Conservation (phyloP, 495 filamentous ascomycete genomes). For the Tetracladium marchalianum region DNA sequence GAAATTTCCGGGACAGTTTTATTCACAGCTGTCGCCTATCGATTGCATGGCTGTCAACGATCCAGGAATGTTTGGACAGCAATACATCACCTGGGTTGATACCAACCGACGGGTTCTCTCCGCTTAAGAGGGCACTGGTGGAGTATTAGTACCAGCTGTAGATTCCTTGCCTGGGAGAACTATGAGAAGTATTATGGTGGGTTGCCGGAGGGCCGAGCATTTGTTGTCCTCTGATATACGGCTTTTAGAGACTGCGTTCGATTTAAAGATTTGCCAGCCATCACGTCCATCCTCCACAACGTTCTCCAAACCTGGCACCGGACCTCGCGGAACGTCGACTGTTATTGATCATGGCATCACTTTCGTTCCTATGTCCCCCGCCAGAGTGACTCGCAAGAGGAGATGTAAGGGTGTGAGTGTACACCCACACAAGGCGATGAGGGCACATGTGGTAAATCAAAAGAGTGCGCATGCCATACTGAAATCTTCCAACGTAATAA, state of each 20-base stretch:
- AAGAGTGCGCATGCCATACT: neutral
- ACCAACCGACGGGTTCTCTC: slow-evolving; percentile 28
- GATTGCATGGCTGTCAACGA: slow-evolving; percentile 35
- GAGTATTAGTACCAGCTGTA: slow-evolving; percentile 34
- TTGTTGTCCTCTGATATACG: slow-evolving; percentile 35
- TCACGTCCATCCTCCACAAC: neutral
- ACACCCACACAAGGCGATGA: too few relatives aligned
- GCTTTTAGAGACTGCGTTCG: slow-evolving; percentile 33
- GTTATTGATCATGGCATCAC: slow-evolving; percentile 5
- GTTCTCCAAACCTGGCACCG: slow-evolving; percentile 2
- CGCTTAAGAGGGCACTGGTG: slow-evolving; percentile 21
- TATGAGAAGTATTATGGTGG: slow-evolving; percentile 22
- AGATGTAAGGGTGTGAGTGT: too few relatives aligned
- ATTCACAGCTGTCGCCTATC: slow-evolving; percentile 33
- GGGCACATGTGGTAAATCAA: too few relatives aligned
- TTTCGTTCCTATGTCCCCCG: slow-evolving; percentile 2
- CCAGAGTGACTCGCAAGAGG: too few relatives aligned
- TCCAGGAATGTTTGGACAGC: slow-evolving; percentile 26
- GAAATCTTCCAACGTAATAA: neutral
- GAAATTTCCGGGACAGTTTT: slow-evolving; percentile 43
- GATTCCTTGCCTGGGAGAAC: slow-evolving; percentile 35
- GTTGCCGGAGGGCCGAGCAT: slow-evolving; percentile 38
- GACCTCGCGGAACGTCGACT: slow-evolving; percentile 3
- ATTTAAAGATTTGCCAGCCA: slow-evolving; percentile 4
- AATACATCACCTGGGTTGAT: slow-evolving; percentile 34